A percentile compares a stretch with the other conserved stretches of the same genome.
These are phyloP conservation scores for Trichoderma citrinoviride DNA, from an alignment of 2,329 filamentous ascomycete genomes.

Conservation along the genomic window DNA sequence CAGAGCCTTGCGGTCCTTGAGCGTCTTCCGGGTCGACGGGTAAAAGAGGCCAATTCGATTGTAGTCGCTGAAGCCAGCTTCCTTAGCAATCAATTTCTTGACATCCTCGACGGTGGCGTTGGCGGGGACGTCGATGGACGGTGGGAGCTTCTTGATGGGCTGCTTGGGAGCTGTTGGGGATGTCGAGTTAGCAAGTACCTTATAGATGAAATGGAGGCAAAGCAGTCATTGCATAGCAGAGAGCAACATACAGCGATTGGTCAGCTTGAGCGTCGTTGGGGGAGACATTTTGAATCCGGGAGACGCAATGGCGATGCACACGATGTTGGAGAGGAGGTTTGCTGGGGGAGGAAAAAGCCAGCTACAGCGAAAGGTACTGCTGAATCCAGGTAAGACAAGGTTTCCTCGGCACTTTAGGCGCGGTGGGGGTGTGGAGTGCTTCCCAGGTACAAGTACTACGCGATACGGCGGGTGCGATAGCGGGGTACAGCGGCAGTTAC, in stretches of 20 bases:
- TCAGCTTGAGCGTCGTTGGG: conserved; percentile 24
- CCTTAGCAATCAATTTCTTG: conserved; percentile 54
- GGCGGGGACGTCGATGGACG: conserved; percentile 47
- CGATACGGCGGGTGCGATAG: not conserved
- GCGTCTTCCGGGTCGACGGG: conserved; percentile 57
- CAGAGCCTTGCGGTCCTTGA: conserved; percentile 60
- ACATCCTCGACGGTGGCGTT: conserved; percentile 59
- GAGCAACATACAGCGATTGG: conserved; percentile 26
- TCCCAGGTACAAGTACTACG: not conserved
- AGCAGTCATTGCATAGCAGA: not conserved
- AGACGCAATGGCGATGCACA: not conserved
- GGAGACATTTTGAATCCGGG: conserved; percentile 15
- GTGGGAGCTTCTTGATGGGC: conserved; percentile 54
- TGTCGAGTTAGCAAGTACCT: not conserved
- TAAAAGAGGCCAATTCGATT: conserved; percentile 64
- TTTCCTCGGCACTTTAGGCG: conserved; percentile 4
- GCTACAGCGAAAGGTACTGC: not conserved
- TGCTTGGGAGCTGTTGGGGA: conserved; percentile 43
- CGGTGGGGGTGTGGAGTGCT: not conserved
- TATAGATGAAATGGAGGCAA: not conserved
- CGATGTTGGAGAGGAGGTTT: not conserved
- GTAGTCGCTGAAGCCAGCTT: conserved; percentile 51
- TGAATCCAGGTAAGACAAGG: not conserved
- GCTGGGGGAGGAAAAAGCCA: not conserved
- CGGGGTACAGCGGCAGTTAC: conserved; percentile 8